phyloP scores from a whole-genome alignment of 208 protist species.

The Trypanosoma vivax region DNA sequence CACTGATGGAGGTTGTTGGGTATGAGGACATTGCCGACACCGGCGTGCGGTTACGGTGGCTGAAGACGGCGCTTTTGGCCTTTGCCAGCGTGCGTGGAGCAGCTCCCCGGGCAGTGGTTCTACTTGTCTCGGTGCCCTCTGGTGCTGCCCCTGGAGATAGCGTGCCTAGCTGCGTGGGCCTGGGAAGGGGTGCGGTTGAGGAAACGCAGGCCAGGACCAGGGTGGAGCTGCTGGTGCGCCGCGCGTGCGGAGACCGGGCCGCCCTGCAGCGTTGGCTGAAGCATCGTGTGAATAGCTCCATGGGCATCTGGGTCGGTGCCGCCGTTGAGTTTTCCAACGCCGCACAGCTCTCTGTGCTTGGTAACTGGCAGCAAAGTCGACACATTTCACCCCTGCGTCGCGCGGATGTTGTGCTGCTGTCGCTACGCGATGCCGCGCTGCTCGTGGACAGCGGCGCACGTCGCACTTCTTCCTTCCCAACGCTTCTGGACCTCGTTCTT shows the following conservation, averaged over 20 bases:
- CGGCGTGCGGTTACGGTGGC: constrained; percentile 1
- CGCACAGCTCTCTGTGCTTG: constrained; percentile 13
- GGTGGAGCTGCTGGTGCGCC: neutral
- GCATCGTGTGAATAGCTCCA: neutral
- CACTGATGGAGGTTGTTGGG: constrained; percentile 17
- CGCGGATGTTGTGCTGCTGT: constrained; percentile 24
- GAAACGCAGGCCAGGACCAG: neutral
- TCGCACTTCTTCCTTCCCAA: neutral
- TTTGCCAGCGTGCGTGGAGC: constrained; percentile 5
- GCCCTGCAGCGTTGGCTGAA: constrained; percentile 10
- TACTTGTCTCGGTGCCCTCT: constrained; percentile 17
- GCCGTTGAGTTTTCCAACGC: constrained; percentile 5
- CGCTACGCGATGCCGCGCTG: constrained; percentile 20
- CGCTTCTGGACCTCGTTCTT: constrained; percentile 27
- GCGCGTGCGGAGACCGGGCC: constrained; percentile 6
- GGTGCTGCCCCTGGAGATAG: neutral
- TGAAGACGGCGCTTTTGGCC: constrained; percentile 9
- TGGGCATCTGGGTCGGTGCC: constrained; percentile 12
- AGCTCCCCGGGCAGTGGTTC: constrained; percentile 2
- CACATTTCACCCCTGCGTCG: constrained; percentile 25
- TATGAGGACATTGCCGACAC: constrained; percentile 14
- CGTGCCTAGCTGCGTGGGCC: too few species aligned
- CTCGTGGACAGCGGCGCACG: constrained; percentile 13
- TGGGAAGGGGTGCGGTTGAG: too few species aligned
- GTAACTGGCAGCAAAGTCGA: constrained; percentile 26